Evolutionary conservation across 1,284 basidiomycete genomes (phyloP).

Genomic region (Athelia psychrophila): DNA sequence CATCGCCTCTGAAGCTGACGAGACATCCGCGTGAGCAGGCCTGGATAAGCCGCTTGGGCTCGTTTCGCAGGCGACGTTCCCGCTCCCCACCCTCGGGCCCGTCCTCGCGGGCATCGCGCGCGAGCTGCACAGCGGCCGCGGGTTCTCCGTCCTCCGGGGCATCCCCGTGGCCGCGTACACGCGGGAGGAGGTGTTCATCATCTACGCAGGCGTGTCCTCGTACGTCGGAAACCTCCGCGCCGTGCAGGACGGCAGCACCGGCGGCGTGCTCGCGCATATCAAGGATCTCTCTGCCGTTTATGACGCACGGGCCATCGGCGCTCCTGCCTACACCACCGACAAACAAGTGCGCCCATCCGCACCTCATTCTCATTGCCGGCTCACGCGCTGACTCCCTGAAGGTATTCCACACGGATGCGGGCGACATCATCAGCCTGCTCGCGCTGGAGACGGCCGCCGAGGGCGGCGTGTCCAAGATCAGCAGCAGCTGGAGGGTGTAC

Average conservation of each 20-base stretch:
- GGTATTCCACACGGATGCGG: constrained; percentile 45
- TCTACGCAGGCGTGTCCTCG: constrained; percentile 41
- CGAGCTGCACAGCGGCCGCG: constrained; percentile 35
- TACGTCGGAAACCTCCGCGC: constrained; percentile 39
- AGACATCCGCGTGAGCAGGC: background rate
- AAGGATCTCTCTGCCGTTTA: constrained; percentile 41
- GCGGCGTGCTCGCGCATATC: constrained; percentile 42
- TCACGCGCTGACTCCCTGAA: too few relatives aligned
- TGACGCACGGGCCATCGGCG: constrained; percentile 36
- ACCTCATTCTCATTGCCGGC: too few relatives aligned
- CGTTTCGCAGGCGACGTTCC: constrained; percentile 30
- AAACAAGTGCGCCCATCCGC: constrained; percentile 22
- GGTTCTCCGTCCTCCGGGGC: constrained; percentile 38
- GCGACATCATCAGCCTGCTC: constrained; percentile 41
- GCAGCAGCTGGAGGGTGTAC: constrained; percentile 39
- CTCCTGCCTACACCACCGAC: constrained; percentile 45
- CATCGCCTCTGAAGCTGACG: background rate
- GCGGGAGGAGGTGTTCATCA: constrained; percentile 29
- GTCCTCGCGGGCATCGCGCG: constrained; percentile 23
- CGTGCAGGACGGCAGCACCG: constrained; percentile 37
- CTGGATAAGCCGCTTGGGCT: constrained; percentile 23
- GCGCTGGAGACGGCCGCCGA: constrained; percentile 37
- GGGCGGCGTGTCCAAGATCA: constrained; percentile 42
- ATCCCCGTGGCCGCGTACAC: constrained; percentile 34
- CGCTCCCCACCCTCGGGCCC: constrained; percentile 29